A percentile compares a stretch with the other conserved stretches of the same genome.
Conservation (phyloP, 306 rosid species). For the Inga laurina region DNA sequence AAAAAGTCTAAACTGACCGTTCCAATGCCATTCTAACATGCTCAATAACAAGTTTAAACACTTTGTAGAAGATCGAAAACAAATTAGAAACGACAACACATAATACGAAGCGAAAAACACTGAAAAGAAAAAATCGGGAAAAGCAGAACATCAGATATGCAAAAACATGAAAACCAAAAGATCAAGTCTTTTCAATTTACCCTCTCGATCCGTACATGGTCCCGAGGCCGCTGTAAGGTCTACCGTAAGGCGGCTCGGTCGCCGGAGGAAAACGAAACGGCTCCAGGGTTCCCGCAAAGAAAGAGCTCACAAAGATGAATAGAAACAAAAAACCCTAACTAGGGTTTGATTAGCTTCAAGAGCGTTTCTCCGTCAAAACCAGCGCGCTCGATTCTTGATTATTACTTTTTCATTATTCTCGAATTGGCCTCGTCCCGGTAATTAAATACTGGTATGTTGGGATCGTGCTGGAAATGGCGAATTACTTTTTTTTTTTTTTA, state of each 20-base stretch:
- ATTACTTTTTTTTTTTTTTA: neutral
- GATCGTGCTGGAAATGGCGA: neutral
- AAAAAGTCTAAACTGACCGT: neutral
- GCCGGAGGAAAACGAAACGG: conserved; percentile 12
- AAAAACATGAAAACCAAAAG: neutral
- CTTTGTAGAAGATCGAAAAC: neutral
- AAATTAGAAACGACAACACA: neutral
- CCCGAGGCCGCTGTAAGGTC: conserved; percentile 3
- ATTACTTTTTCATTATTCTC: no score
- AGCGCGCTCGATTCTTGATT: neutral
- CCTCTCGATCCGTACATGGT: conserved; percentile 28
- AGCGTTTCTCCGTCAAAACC: neutral
- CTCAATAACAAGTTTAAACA: neutral
- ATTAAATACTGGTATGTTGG: neutral
- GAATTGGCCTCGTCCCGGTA: neutral
- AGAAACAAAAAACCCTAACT: neutral
- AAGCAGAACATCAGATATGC: neutral
- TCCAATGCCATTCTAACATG: neutral
- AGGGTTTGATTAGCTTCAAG: neutral
- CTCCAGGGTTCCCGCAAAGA: neutral
- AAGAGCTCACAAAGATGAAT: neutral
- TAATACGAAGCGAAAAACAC: neutral
- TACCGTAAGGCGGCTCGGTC: neutral
- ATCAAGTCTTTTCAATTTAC: conserved; percentile 9
- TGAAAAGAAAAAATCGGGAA: neutral